Percentiles rank a stretch among this genome's conserved stretches.
Evolutionary conservation across 2,329 filamentous ascomycete species (phyloP).

Genomic region (Kalmusia sp.): DNA sequence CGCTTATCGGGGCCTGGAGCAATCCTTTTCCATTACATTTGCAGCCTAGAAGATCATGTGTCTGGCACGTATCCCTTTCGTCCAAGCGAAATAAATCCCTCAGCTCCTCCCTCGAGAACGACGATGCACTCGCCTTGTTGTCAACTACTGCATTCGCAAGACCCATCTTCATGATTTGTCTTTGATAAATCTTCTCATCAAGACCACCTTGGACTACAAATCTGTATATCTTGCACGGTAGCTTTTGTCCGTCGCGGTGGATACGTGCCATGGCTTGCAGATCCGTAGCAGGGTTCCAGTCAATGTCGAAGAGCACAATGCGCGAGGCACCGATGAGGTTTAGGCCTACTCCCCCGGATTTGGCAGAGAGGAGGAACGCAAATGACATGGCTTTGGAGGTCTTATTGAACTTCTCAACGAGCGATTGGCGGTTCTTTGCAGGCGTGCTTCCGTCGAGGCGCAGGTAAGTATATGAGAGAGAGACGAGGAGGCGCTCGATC

Average conservation of each 20-base stretch:
- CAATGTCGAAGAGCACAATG: constrained; percentile 74
- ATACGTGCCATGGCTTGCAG: constrained; percentile 78
- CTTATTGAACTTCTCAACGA: constrained; percentile 75
- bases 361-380: constrained; percentile 75
- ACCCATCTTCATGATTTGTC: constrained; percentile 74
- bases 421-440: constrained; percentile 67
- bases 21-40: constrained; percentile 64
- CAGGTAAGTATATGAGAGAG: constrained; percentile 67
- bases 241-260: constrained; percentile 74
- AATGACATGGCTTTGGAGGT: constrained; percentile 64
- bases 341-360: constrained; percentile 73
- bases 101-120: constrained; percentile 71
- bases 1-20: constrained; percentile 23
- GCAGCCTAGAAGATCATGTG: constrained; percentile 72
- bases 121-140: constrained; percentile 64
- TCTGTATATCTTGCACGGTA: constrained; percentile 72
- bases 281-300: constrained; percentile 79
- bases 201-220: constrained; percentile 72
- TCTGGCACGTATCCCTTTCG: constrained; percentile 67
- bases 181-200: constrained; percentile 78
- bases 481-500: constrained; percentile 66
- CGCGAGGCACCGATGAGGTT: constrained; percentile 75
- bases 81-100: constrained; percentile 72
- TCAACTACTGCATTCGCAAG: constrained; percentile 76
- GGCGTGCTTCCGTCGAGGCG: constrained; percentile 74